Conservation (phyloP, 2,329 filamentous ascomycete genomes). For the Alternaria novae-zelandiae region DNA sequence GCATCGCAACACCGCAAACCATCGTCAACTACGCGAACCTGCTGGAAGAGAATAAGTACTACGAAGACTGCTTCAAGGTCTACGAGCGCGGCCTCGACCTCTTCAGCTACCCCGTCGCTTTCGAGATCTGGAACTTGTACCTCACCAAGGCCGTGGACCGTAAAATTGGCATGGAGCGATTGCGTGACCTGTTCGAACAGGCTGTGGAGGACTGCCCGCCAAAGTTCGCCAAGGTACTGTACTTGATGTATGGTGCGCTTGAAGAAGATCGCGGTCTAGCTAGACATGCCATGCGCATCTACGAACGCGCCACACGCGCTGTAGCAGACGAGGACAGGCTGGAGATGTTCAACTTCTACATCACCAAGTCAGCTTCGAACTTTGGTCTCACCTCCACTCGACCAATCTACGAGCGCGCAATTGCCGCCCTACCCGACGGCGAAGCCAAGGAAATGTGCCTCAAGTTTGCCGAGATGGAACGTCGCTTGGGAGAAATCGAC, state of each 20-base stretch:
- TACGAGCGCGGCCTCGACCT: slow-evolving; percentile 95
- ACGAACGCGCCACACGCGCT: slow-evolving; percentile 92
- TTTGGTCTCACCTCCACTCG: slow-evolving; percentile 95
- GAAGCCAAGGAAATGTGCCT: slow-evolving; percentile 98
- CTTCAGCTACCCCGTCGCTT: slow-evolving; percentile 98
- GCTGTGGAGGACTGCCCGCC: slow-evolving; percentile 93
- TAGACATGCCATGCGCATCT: slow-evolving; percentile 97
- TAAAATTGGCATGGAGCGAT: slow-evolving; percentile 91
- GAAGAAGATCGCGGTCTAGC: slow-evolving; percentile 96
- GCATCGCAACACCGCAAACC: slow-evolving; percentile 96
- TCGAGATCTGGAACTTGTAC: slow-evolving; percentile 98
- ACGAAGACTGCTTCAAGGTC: slow-evolving; percentile 95
- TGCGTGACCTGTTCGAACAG: slow-evolving; percentile 96
- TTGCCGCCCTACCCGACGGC: slow-evolving; percentile 87
- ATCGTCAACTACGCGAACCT: slow-evolving; percentile 98
- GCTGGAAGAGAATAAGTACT: slow-evolving; percentile 92
- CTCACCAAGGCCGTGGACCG: slow-evolving; percentile 96
- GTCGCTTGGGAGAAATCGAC: slow-evolving; percentile 89
- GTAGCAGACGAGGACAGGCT: slow-evolving; percentile 93
- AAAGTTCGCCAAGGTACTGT: slow-evolving; percentile 94
- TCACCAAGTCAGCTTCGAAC: slow-evolving; percentile 97
- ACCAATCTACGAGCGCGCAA: slow-evolving; percentile 95
- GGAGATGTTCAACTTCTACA: slow-evolving; percentile 99
- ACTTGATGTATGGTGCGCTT: slow-evolving; percentile 97
- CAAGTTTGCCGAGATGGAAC: slow-evolving; percentile 97